Evolutionary conservation across 441 rosid species (phyloP), one percentile per base, ranked within the genome.

Genomic region (Erysimum cheiri): DNA sequence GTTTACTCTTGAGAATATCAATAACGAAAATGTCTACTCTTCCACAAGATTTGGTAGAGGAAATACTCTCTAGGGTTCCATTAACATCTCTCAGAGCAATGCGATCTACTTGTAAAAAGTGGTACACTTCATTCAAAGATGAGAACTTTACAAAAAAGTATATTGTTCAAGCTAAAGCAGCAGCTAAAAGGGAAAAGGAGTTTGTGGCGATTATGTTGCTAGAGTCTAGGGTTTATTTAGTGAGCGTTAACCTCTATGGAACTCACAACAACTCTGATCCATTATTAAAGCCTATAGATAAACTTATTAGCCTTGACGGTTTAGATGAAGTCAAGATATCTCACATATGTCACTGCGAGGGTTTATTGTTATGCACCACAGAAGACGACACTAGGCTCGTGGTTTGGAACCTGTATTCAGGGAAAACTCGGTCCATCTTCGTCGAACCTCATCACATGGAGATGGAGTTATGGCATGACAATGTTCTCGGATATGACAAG

Each of bases 361-460:
- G 69, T 64, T 49, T 64, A 40, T 19, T 48, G 26, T 31, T 64
- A 22, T 49, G 69, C 58, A 64, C 58, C 17, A 64, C 47, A 9
- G 22, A 22, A 64, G 69, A 54, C n/a, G n/a, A 64, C 69, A 33
- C 69, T 4, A 35, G 47, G 26, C 59, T 64, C 6, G 6, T 54
- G 3, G 14, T 64, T 64, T 64, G 47, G 69, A 64, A 64, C 10
- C 69, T 47, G 7, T 49, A 35, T 29, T 22, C 35, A 3, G 46
- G 58, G 0, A 35, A 48, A 35, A 35, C 33, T 31, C 3, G 5
- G 33, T 31, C 6, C 1, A 31, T 31, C 33, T 31, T 7, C 33
- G 33, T 31, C 33, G 7, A 31, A 31, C 33, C 24, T 22, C 24
- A 22, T 22, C 24, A 22, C 1, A 1, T n/a, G n/a, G n/a, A 19